phyloP scores from a whole-genome alignment of 371 early-diverging fungal species.

The Mucor plumbeus region DNA sequence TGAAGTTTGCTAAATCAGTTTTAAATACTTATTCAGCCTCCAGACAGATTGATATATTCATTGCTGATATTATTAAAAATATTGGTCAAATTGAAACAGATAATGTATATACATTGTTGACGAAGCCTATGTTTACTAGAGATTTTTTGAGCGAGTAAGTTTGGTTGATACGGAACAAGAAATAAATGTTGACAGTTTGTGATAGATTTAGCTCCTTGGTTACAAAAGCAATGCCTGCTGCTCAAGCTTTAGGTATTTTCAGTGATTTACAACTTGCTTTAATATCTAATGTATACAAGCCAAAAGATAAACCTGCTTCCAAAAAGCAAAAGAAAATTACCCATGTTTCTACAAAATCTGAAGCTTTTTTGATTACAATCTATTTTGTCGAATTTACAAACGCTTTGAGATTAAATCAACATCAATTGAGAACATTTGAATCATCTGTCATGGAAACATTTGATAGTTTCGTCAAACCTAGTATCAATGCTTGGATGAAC shows the following conservation, averaged over 20 bases:
- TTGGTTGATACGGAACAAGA: neutral
- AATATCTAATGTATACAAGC: neutral
- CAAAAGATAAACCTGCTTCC: constrained; percentile 33
- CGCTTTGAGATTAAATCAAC: constrained; percentile 48
- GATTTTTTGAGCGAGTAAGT: constrained; percentile 53
- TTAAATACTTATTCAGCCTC: constrained; percentile 52
- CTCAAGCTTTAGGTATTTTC: constrained; percentile 51
- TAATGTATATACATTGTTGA: constrained; percentile 26
- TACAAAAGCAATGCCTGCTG: constrained; percentile 48
- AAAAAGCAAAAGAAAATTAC: constrained; percentile 39
- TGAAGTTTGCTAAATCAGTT: constrained; percentile 35
- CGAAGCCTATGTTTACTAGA: constrained; percentile 52
- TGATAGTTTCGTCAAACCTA: constrained; percentile 34
- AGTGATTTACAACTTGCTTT: constrained; percentile 44
- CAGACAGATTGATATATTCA: constrained; percentile 55
- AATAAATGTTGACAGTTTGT: neutral
- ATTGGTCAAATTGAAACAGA: constrained; percentile 26
- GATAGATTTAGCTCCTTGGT: constrained; percentile 37
- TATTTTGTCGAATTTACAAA: constrained; percentile 51
- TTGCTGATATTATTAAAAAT: constrained; percentile 44
- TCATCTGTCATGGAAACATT: constrained; percentile 13
- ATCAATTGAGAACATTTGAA: constrained; percentile 40
- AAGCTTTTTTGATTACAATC: constrained; percentile 32
- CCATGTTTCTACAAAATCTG: neutral
- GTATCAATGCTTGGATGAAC: constrained; percentile 18